A percentile compares a stretch with the other conserved stretches of the same genome.
Conservation (phyloP, 805 yeast species). For the Pichia paraexigua region DNA sequence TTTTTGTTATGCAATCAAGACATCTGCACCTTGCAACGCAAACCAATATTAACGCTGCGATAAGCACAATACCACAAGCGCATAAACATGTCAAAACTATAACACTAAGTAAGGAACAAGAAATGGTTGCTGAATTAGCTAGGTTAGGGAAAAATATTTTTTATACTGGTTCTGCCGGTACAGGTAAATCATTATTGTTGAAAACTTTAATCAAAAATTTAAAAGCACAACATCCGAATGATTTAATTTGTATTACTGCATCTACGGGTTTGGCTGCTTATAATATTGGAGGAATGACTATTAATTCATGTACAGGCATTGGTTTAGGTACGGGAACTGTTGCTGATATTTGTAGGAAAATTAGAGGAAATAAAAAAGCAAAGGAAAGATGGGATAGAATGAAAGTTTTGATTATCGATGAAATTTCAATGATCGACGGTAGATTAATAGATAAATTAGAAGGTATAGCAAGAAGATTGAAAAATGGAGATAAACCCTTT, state of each 20-base stretch:
- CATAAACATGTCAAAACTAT: constrained; percentile 4
- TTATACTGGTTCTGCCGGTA: constrained; percentile 97
- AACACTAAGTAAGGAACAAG: constrained; percentile 51
- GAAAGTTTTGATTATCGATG: constrained; percentile 65
- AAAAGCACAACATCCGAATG: constrained; percentile 35
- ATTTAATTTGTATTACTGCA: constrained; percentile 67
- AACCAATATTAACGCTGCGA: background rate
- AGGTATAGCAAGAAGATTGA: constrained; percentile 45
- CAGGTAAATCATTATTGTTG: constrained; percentile 90
- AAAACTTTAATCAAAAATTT: constrained; percentile 51
- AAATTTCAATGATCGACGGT: constrained; percentile 75
- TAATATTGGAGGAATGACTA: constrained; percentile 70
- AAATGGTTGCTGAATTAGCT: constrained; percentile 54
- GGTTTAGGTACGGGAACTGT: constrained; percentile 59
- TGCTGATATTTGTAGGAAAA: constrained; percentile 39
- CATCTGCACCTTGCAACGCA: constrained; percentile 6
- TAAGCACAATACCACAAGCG: background rate
- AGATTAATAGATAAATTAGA: constrained; percentile 56
- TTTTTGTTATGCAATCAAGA: background rate
- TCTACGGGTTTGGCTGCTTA: constrained; percentile 83
- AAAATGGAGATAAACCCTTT: constrained; percentile 45
- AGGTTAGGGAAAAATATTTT: constrained; percentile 62
- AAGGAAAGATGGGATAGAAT: constrained; percentile 46
- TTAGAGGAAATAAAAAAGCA: constrained; percentile 44
- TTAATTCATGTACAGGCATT: constrained; percentile 71